Base-by-base conservation (phyloP, 768 basidiomycete species). In the Mycena sanguinolenta region DNA sequence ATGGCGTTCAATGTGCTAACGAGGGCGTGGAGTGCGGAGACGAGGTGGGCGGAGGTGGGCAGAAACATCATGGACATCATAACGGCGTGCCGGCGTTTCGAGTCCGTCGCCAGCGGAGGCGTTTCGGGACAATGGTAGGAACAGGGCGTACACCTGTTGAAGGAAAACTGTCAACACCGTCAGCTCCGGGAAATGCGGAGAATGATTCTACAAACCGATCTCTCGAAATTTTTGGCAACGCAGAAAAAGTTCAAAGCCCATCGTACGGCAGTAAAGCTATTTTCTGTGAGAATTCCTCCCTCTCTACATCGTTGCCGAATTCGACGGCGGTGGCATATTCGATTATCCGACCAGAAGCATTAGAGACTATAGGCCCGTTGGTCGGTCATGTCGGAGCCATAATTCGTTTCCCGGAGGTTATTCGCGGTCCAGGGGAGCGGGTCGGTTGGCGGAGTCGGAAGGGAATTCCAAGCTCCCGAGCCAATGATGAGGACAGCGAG, bases 331-430 rank as follows among this genome's bases (percentile, higher is more conserved):
- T 77, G 19, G 79, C 80, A 57, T 82, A 54, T 74, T 77, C 0
- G 79, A 73, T 65, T 82, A 82, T 19, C 80, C 80, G 17, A 79
- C 70, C 14, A 82, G 75, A 13, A 77, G 74, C 10, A 77, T 65
- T 75, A 72, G 1, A 82, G 74, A 36, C 81, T 75, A 70, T 77
- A 78, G 10, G 75, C 64, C 4, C 80, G 74, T 46, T 79, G n/a
- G n/a, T n/a, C n/a, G n/a, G n/a, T n/a, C n/a, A n/a, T n/a, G n/a
- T n/a, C n/a, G n/a, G n/a, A n/a, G 77, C 1, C 75, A 30, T 71
- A 78, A n/a, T n/a, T n/a, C n/a, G n/a, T n/a, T n/a, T n/a, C n/a
- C n/a, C n/a, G n/a, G n/a, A n/a, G n/a, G n/a, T n/a, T n/a, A n/a
- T n/a, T n/a, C n/a, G n/a, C n/a, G n/a, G n/a, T n/a, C n/a, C n/a